These are phyloP conservation scores for Mesembryanthemum crystallinum DNA, from an alignment of 148 eudicot species.

Conservation along the genomic window DNA sequence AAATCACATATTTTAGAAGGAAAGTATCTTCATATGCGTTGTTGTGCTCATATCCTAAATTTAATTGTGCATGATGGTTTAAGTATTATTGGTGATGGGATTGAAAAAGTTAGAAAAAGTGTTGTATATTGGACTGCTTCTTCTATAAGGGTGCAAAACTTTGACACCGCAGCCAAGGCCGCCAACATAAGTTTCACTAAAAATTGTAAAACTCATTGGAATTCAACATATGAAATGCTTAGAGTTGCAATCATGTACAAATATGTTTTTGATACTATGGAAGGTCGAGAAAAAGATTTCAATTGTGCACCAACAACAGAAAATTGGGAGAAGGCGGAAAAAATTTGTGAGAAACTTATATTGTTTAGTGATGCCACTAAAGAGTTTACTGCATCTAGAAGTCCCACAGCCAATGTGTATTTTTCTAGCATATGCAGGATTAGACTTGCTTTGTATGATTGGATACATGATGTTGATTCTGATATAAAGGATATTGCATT, in stretches of 20 bases:
- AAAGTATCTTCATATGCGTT: conserved; percentile 14
- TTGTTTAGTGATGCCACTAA: background rate
- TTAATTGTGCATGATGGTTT: conserved; percentile 22
- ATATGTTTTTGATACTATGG: background rate
- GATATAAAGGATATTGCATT: background rate
- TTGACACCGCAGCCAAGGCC: conserved; percentile 2
- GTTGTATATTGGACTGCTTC: conserved; percentile 7
- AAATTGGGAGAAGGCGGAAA: background rate
- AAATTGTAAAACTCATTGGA: conserved; percentile 2
- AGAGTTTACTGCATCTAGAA: background rate
- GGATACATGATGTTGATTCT: background rate
- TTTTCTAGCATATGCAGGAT: background rate
- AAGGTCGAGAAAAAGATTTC: background rate
- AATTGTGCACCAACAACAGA: background rate
- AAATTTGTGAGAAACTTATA: background rate
- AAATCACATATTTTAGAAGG: conserved; percentile 14
- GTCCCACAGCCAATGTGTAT: background rate
- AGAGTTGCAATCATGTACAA: background rate
- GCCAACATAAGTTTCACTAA: too few species aligned
- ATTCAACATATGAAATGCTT: conserved; percentile 13
- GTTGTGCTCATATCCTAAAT: conserved; percentile 26
- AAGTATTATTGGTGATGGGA: conserved; percentile 8
- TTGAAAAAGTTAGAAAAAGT: conserved; percentile 11
- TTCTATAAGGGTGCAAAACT: background rate
- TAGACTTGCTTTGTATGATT: background rate